Evolutionary conservation across 371 early-diverging fungal species (phyloP), one percentile per base, ranked within the genome.

Genomic region (Haplosporangium sp.): DNA sequence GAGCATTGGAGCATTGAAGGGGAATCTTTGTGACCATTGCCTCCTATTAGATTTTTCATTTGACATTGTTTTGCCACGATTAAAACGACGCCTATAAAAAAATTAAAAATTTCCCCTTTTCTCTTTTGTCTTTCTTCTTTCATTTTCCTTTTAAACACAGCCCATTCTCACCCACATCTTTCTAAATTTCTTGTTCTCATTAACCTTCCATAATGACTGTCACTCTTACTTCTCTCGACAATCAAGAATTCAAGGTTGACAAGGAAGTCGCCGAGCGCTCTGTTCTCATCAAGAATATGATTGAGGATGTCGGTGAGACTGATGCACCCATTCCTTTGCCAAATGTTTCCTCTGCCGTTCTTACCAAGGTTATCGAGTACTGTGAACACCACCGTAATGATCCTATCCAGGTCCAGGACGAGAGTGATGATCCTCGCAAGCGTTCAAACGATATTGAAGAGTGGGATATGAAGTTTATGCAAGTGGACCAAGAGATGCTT

Each of bases 241-340:
- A 87, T 65, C 89, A 93, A 67, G 89, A 92, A 65, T 93, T 95
- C 84, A 87, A 86, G 53, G 94, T 95, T 42, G 89, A 91, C 45
- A 93, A 93, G 83, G 92, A 92, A 69, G 92, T 96, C 47, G 96
- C 96, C 34, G 88, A 88, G 75, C 95, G 95, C 71, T 95, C 96
- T 59, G 85, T 93, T 38, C 89, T 97, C 67, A 94, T 98, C 86
- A 97, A 95, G 86, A 96, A 95, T 87, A 92, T 97, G 94, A 84
- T 97, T 59, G 96, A 96, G 83, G 96, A 95, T 83, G 88, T 95
- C 63, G 96, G 94, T 44, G 92, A 93, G 65, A 85, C 84, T 27
- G 91, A 92, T 60, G 85, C 86, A 39, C 90, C 94, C 61, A 94
- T 95, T 71, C 94, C 94, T 42, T 87, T 95, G 64, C 93, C 92